Base-by-base conservation (phyloP, 805 yeast genomes). In the Candida suzukii region DNA sequence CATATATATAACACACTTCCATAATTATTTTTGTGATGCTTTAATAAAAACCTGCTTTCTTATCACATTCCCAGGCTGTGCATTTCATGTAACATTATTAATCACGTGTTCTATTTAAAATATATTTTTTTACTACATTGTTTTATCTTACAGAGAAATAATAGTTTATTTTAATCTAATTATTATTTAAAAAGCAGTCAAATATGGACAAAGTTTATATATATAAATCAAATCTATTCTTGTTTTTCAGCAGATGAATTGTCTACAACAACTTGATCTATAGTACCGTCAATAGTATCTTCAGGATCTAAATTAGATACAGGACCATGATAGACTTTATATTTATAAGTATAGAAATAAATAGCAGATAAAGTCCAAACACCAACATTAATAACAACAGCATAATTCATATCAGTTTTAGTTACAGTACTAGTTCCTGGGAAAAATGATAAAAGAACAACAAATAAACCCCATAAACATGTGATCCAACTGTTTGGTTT, bases 401-500 rank as follows among this genome's bases (percentile, higher is more conserved):
- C 57, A 41, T 64, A 64, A 41, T 64, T 64, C 69, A 64, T 64
- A 12, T 56, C 52, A 5, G 56, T 52, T 42, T 61, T 63, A 37
- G 57, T 57, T 11, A 70, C 72, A 18, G 53, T 14, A 16, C 43
- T 46, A 1, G 49, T 21, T 13, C 70, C 64, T 19, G 90, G 88
- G 63, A 80, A 74, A 76, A 75, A 73, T 31, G 71, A 67, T 58
- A 80, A 61, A 26, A 76, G 55, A 28, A 80, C 74, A 37, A 71
- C 70, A 49, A 69, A 81, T 0, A 53, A 46, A 40, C 76, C 68
- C 66, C 76, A 82, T 4, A 62, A 35, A 7, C 66, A 67, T 1
- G 83, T 66, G 14, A 66, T 51, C 54, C 69, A 50, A 40, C 75
- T 74, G 34, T 75, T 62, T 11, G 67, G 48, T 28, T 60, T 63